Evolutionary conservation across 306 rosid genomes (phyloP).

Genomic region (Malus sylvestris): DNA sequence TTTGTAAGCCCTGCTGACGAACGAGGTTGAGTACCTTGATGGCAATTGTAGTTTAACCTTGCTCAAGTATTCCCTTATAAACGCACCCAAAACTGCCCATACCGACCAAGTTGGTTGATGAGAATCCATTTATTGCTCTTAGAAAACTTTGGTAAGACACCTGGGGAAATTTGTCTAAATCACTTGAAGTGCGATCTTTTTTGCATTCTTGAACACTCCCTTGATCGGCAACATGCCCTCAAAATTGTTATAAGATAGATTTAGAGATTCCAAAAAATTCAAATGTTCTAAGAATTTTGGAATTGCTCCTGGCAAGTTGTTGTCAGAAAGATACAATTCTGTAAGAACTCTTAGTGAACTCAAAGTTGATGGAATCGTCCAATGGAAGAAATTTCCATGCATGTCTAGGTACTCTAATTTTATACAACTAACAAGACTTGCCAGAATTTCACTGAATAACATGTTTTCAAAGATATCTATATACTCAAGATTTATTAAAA

Average conservation of each 20-base stretch:
- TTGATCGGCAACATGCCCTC: background rate
- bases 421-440: background rate
- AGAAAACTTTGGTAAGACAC: background rate
- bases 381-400: background rate
- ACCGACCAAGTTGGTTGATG: slow-evolving; percentile 21
- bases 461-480: background rate
- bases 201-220: background rate
- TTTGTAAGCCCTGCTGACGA: slow-evolving; percentile 22
- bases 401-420: background rate
- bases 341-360: background rate
- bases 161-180: background rate
- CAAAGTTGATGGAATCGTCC: background rate
- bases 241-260: background rate
- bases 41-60: slow-evolving; percentile 9
- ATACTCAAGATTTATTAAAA: background rate
- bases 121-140: slow-evolving; percentile 9
- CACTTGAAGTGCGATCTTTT: background rate
- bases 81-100: background rate
- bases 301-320: background rate
- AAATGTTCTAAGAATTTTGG: background rate
- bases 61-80: slow-evolving; percentile 14
- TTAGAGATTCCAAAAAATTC: background rate
- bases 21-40: slow-evolving; percentile 36
- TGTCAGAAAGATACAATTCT: background rate
- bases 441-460: background rate